Evolutionary conservation across 306 rosid species (phyloP).

Genomic region (Castanea mollissima): DNA sequence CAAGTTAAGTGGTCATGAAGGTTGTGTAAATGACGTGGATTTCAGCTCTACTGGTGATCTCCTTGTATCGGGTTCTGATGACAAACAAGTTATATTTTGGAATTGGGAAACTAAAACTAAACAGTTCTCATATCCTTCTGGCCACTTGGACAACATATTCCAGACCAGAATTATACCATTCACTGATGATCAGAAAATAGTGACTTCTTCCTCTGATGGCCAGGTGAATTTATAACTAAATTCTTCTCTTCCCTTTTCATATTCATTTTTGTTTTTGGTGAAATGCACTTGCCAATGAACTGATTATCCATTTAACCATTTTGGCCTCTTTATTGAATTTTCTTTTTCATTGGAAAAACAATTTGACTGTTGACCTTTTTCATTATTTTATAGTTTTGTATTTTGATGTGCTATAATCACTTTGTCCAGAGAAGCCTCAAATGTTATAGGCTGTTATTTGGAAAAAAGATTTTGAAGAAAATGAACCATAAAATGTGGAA

Average conservation of each 20-base stretch:
- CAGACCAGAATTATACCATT: conserved; percentile 56
- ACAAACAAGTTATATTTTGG: conserved; percentile 47
- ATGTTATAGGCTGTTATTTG: not conserved
- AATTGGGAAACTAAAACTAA: conserved; percentile 45
- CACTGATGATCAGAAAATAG: conserved; percentile 37
- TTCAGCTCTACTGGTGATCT: conserved; percentile 57
- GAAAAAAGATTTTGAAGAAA: not conserved
- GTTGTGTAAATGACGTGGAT: conserved; percentile 52
- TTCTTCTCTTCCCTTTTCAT: not conserved
- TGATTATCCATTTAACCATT: not conserved
- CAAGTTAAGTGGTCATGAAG: conserved; percentile 44
- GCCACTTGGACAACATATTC: conserved; percentile 41
- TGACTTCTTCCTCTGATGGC: conserved; percentile 61
- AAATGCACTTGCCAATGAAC: not conserved
- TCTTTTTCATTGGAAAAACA: not conserved
- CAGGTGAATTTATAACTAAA: conserved; percentile 31
- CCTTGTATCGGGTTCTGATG: conserved; percentile 60
- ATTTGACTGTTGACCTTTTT: not conserved
- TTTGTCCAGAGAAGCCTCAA: not conserved
- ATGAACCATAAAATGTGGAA: not conserved
- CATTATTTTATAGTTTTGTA: not conserved
- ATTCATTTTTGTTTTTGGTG: not conserved
- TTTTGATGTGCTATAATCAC: not conserved
- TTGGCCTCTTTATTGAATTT: not conserved
- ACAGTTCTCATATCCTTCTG: conserved; percentile 42